phyloP scores from a whole-genome alignment of 495 filamentous ascomycete species.

The Xylaria scruposa region DNA sequence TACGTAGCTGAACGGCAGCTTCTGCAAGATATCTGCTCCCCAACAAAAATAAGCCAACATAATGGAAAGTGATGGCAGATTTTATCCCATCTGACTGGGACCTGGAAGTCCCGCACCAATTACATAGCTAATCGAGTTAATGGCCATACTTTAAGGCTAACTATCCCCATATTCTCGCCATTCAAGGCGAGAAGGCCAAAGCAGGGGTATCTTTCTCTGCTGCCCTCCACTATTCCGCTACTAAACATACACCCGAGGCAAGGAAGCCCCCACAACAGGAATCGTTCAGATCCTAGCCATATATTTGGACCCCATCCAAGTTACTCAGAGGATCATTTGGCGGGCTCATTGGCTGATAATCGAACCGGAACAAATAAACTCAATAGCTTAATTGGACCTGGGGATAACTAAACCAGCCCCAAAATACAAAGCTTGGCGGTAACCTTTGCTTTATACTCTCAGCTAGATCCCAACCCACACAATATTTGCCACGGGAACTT shows the following conservation, averaged over 20 bases:
- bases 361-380: constrained; percentile 19
- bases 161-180: constrained; percentile 2
- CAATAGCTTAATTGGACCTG: constrained; percentile 23
- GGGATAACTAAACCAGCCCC: constrained; percentile 11
- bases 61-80: background rate
- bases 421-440: constrained; percentile 19
- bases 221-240: constrained; percentile 9
- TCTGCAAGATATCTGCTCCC: background rate
- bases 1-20: background rate
- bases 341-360: constrained; percentile 7
- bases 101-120: background rate
- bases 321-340: constrained; percentile 18
- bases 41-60: background rate
- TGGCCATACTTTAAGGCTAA: background rate
- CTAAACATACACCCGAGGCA: constrained; percentile 7
- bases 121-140: background rate
- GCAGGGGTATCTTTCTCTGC: constrained; percentile 18
- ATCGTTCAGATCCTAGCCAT: constrained; percentile 21
- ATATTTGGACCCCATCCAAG: constrained; percentile 17
- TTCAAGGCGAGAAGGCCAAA: background rate
- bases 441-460: constrained; percentile 16
- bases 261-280: constrained; percentile 18
- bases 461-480: constrained; percentile 19
- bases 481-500: constrained; percentile 16
- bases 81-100: background rate